Evolutionary conservation across 179 eudicot genomes (phyloP).

Genomic region (Beta corolliflora): DNA sequence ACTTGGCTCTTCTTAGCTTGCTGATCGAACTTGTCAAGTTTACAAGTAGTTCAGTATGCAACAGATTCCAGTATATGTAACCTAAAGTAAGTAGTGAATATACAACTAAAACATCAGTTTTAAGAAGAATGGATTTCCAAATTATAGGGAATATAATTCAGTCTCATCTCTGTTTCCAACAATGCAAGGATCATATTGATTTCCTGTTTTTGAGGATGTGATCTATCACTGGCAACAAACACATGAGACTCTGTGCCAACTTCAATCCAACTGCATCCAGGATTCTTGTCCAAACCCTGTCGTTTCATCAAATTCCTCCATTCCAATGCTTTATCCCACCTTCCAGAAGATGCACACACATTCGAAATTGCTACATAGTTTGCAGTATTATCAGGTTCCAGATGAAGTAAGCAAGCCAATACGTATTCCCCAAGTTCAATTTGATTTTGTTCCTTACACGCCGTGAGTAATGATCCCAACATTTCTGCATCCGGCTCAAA

Average conservation of each 20-base stretch:
- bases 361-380: constrained; percentile 35
- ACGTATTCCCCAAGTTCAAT: constrained; percentile 29
- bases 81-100: not conserved
- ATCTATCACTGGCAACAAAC: constrained; percentile 48
- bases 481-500: constrained; percentile 29
- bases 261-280: constrained; percentile 61
- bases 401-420: constrained; percentile 22
- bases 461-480: constrained; percentile 36
- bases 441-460: constrained; percentile 31
- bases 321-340: constrained; percentile 38
- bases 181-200: constrained; percentile 33
- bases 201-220: constrained; percentile 37
- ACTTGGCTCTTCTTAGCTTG: not conserved
- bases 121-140: constrained; percentile 25
- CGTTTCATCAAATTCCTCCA: constrained; percentile 41
- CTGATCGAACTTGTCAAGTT: not conserved
- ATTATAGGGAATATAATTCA: constrained; percentile 15
- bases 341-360: constrained; percentile 40
- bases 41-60: not conserved
- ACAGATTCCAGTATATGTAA: not conserved
- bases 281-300: constrained; percentile 38
- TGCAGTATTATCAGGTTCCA: constrained; percentile 34
- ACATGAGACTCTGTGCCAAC: constrained; percentile 43
- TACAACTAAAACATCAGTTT: constrained; percentile 9
- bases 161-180: constrained; percentile 41